These are phyloP conservation scores for Russula ochroleuca DNA, from an alignment of 768 basidiomycete genomes.

Conservation along the genomic window DNA sequence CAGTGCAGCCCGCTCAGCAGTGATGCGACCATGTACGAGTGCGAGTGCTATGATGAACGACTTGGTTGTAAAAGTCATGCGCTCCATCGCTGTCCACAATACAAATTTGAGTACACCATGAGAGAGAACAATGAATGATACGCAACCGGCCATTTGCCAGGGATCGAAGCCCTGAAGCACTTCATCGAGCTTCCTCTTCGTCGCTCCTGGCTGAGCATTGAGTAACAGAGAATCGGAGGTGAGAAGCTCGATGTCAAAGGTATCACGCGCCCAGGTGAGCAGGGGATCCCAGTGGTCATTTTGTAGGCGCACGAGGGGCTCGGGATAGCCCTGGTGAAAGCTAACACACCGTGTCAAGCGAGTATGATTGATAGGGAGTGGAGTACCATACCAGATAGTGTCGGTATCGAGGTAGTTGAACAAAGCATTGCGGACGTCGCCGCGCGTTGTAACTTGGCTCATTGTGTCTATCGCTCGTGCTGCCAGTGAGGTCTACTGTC, in stretches of 20 bases:
- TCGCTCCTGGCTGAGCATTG: constrained; percentile 64
- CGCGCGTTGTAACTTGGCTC: constrained; percentile 48
- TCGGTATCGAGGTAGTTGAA: constrained; percentile 91
- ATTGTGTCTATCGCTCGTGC: constrained; percentile 87
- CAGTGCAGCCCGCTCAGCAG: constrained; percentile 77
- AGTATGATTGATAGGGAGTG: background rate
- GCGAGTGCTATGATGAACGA: constrained; percentile 87
- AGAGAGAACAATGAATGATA: background rate
- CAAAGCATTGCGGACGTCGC: constrained; percentile 62
- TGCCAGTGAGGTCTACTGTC: constrained; percentile 75
- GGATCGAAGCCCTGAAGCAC: constrained; percentile 62
- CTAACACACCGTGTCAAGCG: constrained; percentile 38
- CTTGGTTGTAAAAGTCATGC: constrained; percentile 84
- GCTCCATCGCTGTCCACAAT: constrained; percentile 68
- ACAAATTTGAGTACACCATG: background rate
- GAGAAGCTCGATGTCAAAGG: constrained; percentile 62
- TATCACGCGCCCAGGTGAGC: constrained; percentile 67
- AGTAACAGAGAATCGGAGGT: constrained; percentile 70
- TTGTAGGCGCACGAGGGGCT: constrained; percentile 72
- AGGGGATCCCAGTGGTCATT: constrained; percentile 84
- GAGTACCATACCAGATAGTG: constrained; percentile 67
- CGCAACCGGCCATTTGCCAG: constrained; percentile 86
- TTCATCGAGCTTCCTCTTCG: constrained; percentile 53
- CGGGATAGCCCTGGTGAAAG: constrained; percentile 78
- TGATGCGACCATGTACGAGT: constrained; percentile 68